Percentiles rank a stretch among this genome's conserved stretches.
These are phyloP conservation scores for Globisporangium solare DNA, from an alignment of 352 stramenopile species.

Conservation along the genomic window DNA sequence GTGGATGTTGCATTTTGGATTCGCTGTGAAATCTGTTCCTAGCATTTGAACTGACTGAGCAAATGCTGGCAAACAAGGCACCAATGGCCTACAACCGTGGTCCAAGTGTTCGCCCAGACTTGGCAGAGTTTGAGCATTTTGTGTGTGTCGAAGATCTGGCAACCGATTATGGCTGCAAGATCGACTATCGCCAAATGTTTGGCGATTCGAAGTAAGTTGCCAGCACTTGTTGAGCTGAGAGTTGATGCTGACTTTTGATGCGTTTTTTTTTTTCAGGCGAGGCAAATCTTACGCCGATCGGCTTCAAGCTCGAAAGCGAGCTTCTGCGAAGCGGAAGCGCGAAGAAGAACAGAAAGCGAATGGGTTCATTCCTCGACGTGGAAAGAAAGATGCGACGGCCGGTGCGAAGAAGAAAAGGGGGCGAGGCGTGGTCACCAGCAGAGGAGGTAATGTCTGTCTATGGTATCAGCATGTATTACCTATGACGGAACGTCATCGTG, in stretches of 20 bases:
- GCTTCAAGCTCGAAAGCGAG: conserved; percentile 47
- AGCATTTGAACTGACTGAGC: background rate
- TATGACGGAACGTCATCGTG: too few species aligned
- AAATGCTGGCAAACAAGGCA: background rate
- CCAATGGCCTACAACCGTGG: conserved; percentile 14
- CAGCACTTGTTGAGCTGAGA: background rate
- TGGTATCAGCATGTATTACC: background rate
- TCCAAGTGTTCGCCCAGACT: conserved; percentile 27
- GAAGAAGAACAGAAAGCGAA: conserved; percentile 13
- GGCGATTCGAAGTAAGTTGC: conserved; percentile 45
- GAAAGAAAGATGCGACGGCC: conserved; percentile 15
- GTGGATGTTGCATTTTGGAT: conserved; percentile 15
- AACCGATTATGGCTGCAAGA: conserved; percentile 46
- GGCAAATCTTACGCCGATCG: conserved; percentile 55
- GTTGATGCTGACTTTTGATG: background rate
- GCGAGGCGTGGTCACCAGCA: conserved; percentile 2
- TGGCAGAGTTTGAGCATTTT: conserved; percentile 63
- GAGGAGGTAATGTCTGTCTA: conserved; percentile 4
- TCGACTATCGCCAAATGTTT: conserved; percentile 74
- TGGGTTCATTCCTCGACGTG: background rate
- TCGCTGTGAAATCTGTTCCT: background rate
- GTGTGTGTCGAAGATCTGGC: conserved; percentile 55
- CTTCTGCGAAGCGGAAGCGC: conserved; percentile 11
- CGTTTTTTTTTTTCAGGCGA: conserved; percentile 12
- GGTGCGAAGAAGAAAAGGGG: background rate